Evolutionary conservation across 768 basidiomycete species (phyloP), one percentile per base, ranked within the genome.

Genomic region (Hortiboletus campestris): DNA sequence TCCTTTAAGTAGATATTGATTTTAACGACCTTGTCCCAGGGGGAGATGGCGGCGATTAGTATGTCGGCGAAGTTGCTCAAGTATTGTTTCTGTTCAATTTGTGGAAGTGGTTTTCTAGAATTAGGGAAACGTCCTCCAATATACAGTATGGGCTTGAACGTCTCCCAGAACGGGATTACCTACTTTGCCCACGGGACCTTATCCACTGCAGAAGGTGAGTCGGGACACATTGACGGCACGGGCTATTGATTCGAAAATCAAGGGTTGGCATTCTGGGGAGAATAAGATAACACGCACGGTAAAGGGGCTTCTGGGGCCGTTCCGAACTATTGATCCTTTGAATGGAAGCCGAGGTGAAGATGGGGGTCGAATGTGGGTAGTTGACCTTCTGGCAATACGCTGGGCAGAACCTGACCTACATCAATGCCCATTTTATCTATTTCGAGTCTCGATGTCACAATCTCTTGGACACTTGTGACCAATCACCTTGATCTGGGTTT

Each of bases 1-100:
- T 81, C 67, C 61, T 83, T 84, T 59, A 85, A 69, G 67, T 82
- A 86, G 6, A 86, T 78, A 56, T 85, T 85, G 46, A 84, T 74
- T 65, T 78, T 80, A 38, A 75, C 70, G 5, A 81, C 81, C 59
- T 83, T 82, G 58, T 85, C 80, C 82, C 82, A 83, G 22, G 81
- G 80, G 7, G 83, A 83, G 8, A 81, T 78, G 6, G 83, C 77
- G 2, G 81, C 78, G 40, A 72, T 69, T 9, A 85, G 70, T 6
- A 84, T 81, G 48, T 81, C 79, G 25, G 25, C 25, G 10, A 86
- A 73, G 66, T 85, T 85, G 17, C 63, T 67, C 57, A 85, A 75
- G 66, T 83, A 84, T 68, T 84, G 82, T 31, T 75, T 77, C 83
- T 85, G 58, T 57, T 39, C 53, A 14, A 34, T 46, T 14, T 3